Evolutionary conservation across 2,329 filamentous ascomycete species (phyloP), one percentile per base, ranked within the genome.

Genomic region (Fusarium longipes): DNA sequence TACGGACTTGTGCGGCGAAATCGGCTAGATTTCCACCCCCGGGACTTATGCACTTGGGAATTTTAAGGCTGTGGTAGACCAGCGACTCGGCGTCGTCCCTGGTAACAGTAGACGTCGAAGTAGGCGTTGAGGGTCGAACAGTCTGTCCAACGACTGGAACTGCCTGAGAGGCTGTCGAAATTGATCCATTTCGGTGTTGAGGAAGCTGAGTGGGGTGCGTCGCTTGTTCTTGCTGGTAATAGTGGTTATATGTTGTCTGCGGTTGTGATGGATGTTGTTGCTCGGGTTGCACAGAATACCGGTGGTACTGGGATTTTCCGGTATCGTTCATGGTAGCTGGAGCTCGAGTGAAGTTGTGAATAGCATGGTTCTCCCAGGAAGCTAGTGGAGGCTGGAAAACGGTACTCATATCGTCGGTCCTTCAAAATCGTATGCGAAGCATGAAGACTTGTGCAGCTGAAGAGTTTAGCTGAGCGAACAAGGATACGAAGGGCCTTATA

Each of bases 21-120:
- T 96, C 92, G 11, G 92, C 86, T 69, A 97, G 77, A 74, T 87
- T 94, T 9, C 92, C 92, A 43, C 91, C 91, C 70, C 85, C 88
- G 32, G 89, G 83, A 73, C 90, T 93, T 74, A 97, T 93, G 35
- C 92, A 90, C 42, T 84, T 82, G 8, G 93, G 93, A 38, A 96
- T 89, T 72, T 91, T 88, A 35, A 95, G 82, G 73, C 85, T 88
- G 74, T 88, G 86, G 62, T 80, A 82, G 3, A 86, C 83, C 76
- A 88, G 80, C 27, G 78, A 80, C 27, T 81, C 78, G 6, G 81
- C 78, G 35, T 82, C 80, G 53, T 79, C 75, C 8, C 8, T 76
- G 67, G 50, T 74, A 68, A 20, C 65, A 70, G 61, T 73, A 61
- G 42, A 73, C 50, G 51, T 67, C 8, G 73, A 68, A 29, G 75